Evolutionary conservation across 2,329 filamentous ascomycete genomes (phyloP), one percentile per base, ranked within the genome.

Genomic region (Monascus ruber): DNA sequence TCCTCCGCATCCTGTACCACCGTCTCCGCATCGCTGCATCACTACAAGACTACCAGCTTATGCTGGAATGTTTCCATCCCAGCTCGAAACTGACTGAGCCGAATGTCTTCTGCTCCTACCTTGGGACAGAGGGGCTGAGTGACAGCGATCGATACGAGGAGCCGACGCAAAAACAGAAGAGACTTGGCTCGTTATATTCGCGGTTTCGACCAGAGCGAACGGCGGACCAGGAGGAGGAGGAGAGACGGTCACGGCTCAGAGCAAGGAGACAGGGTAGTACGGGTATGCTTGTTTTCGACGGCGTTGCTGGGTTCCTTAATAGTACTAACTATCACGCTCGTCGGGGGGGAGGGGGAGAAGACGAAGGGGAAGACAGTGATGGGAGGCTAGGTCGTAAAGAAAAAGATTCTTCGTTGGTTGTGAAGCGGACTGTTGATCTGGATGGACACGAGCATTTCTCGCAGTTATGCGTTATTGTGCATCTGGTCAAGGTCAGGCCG

Each of bases 61-160:
- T 88, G 31, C 74, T 93, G 33, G 83, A 89, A 63, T 85, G 82
- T 57, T 88, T 83, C 53, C 83, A 83, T 46, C 85, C 84, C 0
- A 76, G 71, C 45, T 77, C 73, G 24, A 81, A 79, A 58, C 68
- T 82, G 36, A 79, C 73, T 4, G 79, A 82, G 17, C 81, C 83
- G 0, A 79, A 78, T 39, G 70, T 86, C 8, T 73, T 74, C 54
- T 88, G 84, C 60, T 69, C 76, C 34, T 81, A 81, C 45, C 65
- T 80, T 7, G 76, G 74, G 26, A 85, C 80, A 1, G 68, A 78
- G 47, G 72, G 72, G 2, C 62, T 85, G n/a, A 64, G 68, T 38
- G 57, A 17, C 17, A 3, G 3, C 17, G 17, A 57, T 33, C 48
- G 66, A 41, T 54, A 65, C 45, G 58, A 63, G 38, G 49, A 46